These are phyloP conservation scores for Larix kaempferi DNA, from an alignment of 75 land plant genomes.

Conservation along the genomic window DNA sequence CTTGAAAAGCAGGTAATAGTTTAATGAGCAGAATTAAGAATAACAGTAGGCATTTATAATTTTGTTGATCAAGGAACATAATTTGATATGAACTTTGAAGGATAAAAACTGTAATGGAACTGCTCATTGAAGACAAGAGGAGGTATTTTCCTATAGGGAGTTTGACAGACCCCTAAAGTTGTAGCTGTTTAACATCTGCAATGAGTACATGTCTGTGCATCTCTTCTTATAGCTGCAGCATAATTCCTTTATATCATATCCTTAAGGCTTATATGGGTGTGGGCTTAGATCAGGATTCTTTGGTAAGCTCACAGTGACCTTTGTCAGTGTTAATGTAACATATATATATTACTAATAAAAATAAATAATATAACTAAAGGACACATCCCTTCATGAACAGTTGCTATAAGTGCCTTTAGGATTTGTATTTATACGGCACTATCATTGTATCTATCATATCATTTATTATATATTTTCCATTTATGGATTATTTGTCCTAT, in stretches of 20 bases:
- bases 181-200: neutral
- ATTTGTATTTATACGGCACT: too few species aligned
- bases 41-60: neutral
- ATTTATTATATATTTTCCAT: too few species aligned
- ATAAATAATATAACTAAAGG: too few species aligned
- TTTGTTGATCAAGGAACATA: neutral
- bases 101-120: neutral
- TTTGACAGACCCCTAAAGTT: neutral
- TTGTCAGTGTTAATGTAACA: neutral
- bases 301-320: neutral
- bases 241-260: neutral
- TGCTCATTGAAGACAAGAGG: neutral
- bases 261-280: neutral
- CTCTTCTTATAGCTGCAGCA: neutral
- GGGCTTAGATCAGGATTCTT: neutral
- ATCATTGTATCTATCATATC: too few species aligned
- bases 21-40: neutral
- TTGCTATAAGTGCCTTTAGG: too few species aligned
- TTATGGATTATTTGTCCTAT: too few species aligned
- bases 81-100: neutral
- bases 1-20: slow-evolving; percentile 89
- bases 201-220: neutral
- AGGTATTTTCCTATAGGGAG: neutral
- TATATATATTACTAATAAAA: too few species aligned
- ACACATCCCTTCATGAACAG: too few species aligned